phyloP scores from a whole-genome alignment of 371 early-diverging fungal genomes.

The Mucor velutinosus region DNA sequence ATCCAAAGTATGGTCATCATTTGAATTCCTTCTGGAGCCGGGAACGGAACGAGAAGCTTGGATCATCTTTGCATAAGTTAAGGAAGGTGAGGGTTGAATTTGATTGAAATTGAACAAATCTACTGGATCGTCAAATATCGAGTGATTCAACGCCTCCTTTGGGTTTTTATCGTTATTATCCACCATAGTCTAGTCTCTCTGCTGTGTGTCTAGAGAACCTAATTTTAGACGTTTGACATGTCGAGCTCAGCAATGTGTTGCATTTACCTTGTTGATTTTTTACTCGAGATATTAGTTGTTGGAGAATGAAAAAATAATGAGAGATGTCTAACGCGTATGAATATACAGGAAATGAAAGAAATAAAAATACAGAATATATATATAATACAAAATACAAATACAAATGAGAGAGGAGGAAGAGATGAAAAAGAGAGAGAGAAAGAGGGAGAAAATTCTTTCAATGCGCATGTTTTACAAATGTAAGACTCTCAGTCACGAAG shows the following conservation, averaged over 20 bases:
- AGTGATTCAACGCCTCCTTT: neutral
- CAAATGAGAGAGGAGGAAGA: neutral
- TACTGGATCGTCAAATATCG: constrained; percentile 18
- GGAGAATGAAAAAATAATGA: neutral
- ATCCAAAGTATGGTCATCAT: constrained; percentile 24
- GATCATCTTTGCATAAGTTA: constrained; percentile 13
- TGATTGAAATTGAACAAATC: constrained; percentile 18
- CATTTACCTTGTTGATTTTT: neutral
- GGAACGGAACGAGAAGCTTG: constrained; percentile 36
- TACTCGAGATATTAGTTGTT: neutral
- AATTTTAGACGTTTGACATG: neutral
- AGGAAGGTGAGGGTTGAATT: constrained; percentile 5
- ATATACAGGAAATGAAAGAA: neutral
- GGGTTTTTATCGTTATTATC: constrained; percentile 1
- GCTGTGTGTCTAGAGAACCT: neutral
- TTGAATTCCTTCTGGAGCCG: constrained; percentile 43
- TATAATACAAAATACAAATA: constrained; percentile 4
- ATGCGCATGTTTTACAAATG: constrained; percentile 5
- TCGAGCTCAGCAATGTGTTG: neutral
- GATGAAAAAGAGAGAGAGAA: neutral
- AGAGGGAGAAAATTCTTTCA: neutral
- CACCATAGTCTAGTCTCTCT: neutral
- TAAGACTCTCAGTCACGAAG: neutral
- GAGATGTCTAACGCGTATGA: neutral
- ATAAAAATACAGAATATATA: neutral